phyloP scores from a whole-genome alignment of 192 early-diverging fungal genomes.

The Gaertneriomyces sp. region DNA sequence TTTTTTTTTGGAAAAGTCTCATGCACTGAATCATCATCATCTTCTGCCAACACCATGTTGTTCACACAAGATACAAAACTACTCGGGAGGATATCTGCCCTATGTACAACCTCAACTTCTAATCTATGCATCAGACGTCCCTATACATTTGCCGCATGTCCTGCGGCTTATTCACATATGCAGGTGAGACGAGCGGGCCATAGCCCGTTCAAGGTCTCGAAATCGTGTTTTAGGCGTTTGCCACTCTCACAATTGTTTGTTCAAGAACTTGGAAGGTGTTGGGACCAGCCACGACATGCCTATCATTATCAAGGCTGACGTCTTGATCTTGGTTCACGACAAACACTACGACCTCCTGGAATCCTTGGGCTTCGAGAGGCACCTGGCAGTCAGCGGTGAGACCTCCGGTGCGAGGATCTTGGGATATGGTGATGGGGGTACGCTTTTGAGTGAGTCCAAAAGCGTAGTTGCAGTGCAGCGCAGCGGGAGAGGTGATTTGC shows the following conservation, averaged over 20 bases:
- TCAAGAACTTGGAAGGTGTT: conserved; percentile 26
- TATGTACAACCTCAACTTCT: no score
- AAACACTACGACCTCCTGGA: conserved; percentile 35
- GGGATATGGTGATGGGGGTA: conserved; percentile 13
- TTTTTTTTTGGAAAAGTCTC: no score
- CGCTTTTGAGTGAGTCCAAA: conserved; percentile 34
- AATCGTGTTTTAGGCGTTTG: neutral
- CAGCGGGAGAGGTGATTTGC: conserved; percentile 1
- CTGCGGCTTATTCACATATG: no score
- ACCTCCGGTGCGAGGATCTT: conserved; percentile 9
- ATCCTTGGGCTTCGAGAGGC: conserved; percentile 18
- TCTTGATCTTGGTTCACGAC: conserved; percentile 35
- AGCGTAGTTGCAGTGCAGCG: conserved; percentile 20
- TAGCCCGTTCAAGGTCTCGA: no score
- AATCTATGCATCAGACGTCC: no score
- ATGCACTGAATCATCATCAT: no score
- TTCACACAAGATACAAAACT: no score
- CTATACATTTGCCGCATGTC: no score
- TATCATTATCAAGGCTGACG: conserved; percentile 36
- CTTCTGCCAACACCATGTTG: no score
- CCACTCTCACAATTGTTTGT: conserved; percentile 4
- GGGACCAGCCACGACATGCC: conserved; percentile 44
- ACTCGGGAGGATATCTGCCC: no score
- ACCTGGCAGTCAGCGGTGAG: conserved; percentile 21
- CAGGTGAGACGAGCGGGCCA: no score